Evolutionary conservation across 305 asterid species (phyloP), one percentile per base, ranked within the genome.

Genomic region (Fraxinus angustifolia): DNA sequence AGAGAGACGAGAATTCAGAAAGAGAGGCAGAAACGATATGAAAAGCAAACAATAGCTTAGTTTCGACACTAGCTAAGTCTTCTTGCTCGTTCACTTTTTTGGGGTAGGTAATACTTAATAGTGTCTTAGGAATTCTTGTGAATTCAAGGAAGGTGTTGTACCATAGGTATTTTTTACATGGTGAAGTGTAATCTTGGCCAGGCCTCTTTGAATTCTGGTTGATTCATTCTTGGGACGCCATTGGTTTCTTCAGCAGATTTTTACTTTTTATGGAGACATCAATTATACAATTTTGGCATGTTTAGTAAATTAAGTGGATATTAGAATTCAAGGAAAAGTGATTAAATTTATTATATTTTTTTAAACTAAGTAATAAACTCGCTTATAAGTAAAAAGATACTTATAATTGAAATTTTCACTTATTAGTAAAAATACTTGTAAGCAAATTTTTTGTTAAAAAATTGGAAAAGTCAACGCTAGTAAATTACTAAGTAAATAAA

Each of bases 21-120:
- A 95, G 82, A 81, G 87, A 78, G 97, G 97, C 30, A 84, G 98
- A 78, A 93, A 93, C 30, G 98, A 92, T 82, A 88, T 87, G 88
- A 95, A 91, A 81, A 77, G 56, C 76, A 83, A 76, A 33, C 60
- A 58, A 60, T 68, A 30, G 53, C 84, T 34, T 45, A 80, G 77
- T 73, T 31, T 40, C 19, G 3, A 58, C 68, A 40, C 36, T 90
- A 80, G 80, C 84, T 0, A 89, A 50, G 60, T 42, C 50, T 42
- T 50, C 60, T 50, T 16, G 60, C 60, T 50, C 60, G 60, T 50
- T 50, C 21, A 16, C 16, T 16, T 50, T 50, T 50, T 50, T 4
- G 21, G 58, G 60, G 21, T 4, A 50, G 60, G 60, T 50, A 50
- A 16, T 50, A 1, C 60, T 53, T 53, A 1, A 4, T n/a, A 16